Conservation (phyloP, 129 eudicot species). For the Solidago caesia region DNA sequence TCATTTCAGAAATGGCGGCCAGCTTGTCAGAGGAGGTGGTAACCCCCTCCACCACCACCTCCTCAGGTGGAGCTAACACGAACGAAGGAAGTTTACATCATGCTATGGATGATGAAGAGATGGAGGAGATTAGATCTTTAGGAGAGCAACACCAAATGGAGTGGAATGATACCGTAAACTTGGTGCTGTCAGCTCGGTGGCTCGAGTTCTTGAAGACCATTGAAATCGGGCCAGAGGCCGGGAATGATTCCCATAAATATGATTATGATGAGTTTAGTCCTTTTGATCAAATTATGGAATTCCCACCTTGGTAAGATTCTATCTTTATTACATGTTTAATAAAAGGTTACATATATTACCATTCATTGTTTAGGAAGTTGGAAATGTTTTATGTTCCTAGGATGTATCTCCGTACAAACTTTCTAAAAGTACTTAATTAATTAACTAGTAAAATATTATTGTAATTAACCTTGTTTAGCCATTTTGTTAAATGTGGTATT, state of each 20-base stretch:
- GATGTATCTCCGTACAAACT: constrained; percentile 20
- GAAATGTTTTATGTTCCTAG: constrained; percentile 49
- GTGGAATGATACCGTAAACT: constrained; percentile 74
- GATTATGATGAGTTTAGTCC: constrained; percentile 33
- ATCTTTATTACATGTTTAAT: not conserved
- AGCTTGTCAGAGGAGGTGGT: constrained; percentile 23
- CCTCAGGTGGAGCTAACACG: not conserved
- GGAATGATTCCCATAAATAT: constrained; percentile 6
- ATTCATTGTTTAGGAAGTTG: constrained; percentile 2
- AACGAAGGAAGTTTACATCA: constrained; percentile 45
- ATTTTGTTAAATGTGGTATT: constrained; percentile 22
- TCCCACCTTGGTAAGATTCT: constrained; percentile 56
- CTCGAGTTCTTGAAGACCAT: constrained; percentile 53
- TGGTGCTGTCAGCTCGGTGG: constrained; percentile 78
- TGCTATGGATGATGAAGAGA: constrained; percentile 71
- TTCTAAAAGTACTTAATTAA: not conserved
- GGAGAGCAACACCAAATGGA: constrained; percentile 80
- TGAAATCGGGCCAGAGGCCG: constrained; percentile 32
- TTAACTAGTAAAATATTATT: not conserved
- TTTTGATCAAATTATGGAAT: constrained; percentile 54
- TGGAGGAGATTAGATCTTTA: constrained; percentile 69
- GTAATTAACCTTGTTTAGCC: constrained; percentile 12
- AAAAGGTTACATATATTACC: not conserved
- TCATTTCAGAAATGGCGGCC: not conserved
- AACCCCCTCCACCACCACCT: not conserved